Conservation (phyloP, 2,329 filamentous ascomycete genomes). For the Calonectria pseudoreteaudii region DNA sequence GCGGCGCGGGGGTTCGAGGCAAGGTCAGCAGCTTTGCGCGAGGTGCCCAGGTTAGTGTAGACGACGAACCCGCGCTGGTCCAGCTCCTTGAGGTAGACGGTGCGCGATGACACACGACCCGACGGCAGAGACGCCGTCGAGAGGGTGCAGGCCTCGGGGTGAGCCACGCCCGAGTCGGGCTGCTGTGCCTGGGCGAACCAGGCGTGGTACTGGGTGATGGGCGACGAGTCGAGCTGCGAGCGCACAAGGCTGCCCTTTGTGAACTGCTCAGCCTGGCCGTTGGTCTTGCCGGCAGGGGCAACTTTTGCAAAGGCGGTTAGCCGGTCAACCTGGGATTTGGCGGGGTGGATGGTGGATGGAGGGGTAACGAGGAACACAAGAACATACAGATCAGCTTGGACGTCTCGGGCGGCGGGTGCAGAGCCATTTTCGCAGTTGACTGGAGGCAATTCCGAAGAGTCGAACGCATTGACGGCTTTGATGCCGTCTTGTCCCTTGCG, state of each 20-base stretch:
- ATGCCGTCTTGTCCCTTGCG: not conserved
- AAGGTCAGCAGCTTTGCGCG: slow-evolving; percentile 75
- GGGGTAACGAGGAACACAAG: slow-evolving; percentile 7
- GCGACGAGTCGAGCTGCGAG: slow-evolving; percentile 71
- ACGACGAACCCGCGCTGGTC: slow-evolving; percentile 87
- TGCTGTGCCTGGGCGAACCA: slow-evolving; percentile 85
- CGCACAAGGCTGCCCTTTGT: slow-evolving; percentile 70
- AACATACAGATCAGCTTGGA: slow-evolving; percentile 62
- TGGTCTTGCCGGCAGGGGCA: slow-evolving; percentile 71
- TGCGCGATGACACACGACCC: slow-evolving; percentile 84
- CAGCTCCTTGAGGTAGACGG: slow-evolving; percentile 96
- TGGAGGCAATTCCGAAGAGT: slow-evolving; percentile 30
- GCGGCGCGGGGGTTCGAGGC: slow-evolving; percentile 80
- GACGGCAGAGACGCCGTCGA: slow-evolving; percentile 87
- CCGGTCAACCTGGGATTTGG: not conserved
- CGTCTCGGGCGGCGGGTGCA: slow-evolving; percentile 53
- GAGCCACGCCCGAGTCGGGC: slow-evolving; percentile 64
- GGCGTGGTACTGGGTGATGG: slow-evolving; percentile 85
- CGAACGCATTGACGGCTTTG: slow-evolving; percentile 38
- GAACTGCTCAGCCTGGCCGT: slow-evolving; percentile 82
- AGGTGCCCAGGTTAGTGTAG: slow-evolving; percentile 92
- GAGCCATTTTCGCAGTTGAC: slow-evolving; percentile 55
- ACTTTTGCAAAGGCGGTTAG: slow-evolving; percentile 52
- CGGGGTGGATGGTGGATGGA: not conserved
- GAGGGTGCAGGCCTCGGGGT: slow-evolving; percentile 90